Base-by-base conservation (phyloP, 257 asterid genomes). In the Gardenia jasminoides region DNA sequence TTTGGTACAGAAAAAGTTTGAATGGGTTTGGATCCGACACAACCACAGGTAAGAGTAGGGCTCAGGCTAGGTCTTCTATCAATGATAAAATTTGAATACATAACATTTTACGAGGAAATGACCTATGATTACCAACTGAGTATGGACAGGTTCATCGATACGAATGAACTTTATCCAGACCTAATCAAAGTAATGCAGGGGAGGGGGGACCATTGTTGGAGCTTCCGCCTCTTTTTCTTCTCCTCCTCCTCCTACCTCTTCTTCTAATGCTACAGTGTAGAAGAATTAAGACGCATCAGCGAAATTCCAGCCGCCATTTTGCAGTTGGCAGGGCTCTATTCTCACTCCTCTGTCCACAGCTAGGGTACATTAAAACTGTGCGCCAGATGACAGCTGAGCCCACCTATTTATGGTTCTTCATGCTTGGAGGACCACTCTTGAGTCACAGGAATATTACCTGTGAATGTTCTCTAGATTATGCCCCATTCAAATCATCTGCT, bases 201-300 rank as follows among this genome's bases (percentile, higher is more conserved):
- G n/a, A n/a, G n/a, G 19, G 41, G 36, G 79, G 61, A 64, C 59
- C 33, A 44, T 19, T 46, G 26, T 10, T 10, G 52, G 20, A 67
- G 66, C 61, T 13, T 41, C 69, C n/a, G n/a, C n/a, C n/a, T n/a
- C n/a, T n/a, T n/a, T n/a, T 76, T 16, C 20, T 41, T n/a, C 33
- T 24, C 43, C 12, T 13, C 11, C 39, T 43, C 26, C 68, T 36
- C 17, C 67, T 19, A 50, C 77, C 41, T 61, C 6, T 67, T 16
- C 24, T 26, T 65, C 22, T 58, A 36, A 24, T 6, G 24, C 20
- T 73, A 8, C 15, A 22, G 67, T 0, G 36, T 26, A 39, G 48
- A 67, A 76, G 47, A 76, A 64, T 78, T 50, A 78, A 78, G 81
- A 33, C 39, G 69, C 46, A 67, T 67, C 81, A 43, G 81, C 81